Evolutionary conservation across 2,329 filamentous ascomycete genomes (phyloP).

Genomic region (Alternaria ethzedia): DNA sequence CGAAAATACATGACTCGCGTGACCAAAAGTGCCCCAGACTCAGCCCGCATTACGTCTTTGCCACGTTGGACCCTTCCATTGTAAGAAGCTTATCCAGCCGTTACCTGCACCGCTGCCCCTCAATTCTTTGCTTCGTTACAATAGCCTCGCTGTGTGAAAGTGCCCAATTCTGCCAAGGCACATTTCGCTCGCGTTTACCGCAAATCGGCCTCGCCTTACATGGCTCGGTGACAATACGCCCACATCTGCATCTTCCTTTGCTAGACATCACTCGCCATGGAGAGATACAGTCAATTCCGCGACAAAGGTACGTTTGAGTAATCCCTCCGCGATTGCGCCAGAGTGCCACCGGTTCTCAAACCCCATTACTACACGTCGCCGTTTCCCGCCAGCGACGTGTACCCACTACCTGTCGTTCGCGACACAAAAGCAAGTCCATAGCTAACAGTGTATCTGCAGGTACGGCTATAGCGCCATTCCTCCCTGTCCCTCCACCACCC

Average conservation of each 20-base stretch:
- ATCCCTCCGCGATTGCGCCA: neutral
- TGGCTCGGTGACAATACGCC: slow-evolving; percentile 29
- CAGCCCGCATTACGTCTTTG: slow-evolving; percentile 7
- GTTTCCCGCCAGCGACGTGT: neutral
- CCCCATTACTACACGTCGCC: neutral
- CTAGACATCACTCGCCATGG: slow-evolving; percentile 64
- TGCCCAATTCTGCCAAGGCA: slow-evolving; percentile 2
- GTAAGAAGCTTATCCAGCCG: neutral
- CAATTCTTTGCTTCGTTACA: neutral
- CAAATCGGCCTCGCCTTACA: slow-evolving; percentile 9
- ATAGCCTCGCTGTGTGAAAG: neutral
- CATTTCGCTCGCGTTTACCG: neutral
- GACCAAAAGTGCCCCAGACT: slow-evolving; percentile 22
- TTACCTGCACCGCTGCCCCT: neutral
- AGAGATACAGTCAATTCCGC: slow-evolving; percentile 92
- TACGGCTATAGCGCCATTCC: slow-evolving; percentile 94
- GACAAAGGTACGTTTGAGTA: slow-evolving; percentile 71
- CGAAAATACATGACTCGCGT: slow-evolving; percentile 21
- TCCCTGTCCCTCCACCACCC: slow-evolving; percentile 74
- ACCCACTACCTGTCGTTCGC: neutral
- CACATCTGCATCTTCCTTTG: neutral
- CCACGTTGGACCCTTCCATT: slow-evolving; percentile 2
- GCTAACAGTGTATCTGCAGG: slow-evolving; percentile 60
- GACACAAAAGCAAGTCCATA: neutral
- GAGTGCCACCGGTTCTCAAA: neutral